A percentile compares a stretch with the other conserved stretches of the same genome.
Conservation (phyloP, 805 yeast species). For the Candida cerambycidarum region DNA sequence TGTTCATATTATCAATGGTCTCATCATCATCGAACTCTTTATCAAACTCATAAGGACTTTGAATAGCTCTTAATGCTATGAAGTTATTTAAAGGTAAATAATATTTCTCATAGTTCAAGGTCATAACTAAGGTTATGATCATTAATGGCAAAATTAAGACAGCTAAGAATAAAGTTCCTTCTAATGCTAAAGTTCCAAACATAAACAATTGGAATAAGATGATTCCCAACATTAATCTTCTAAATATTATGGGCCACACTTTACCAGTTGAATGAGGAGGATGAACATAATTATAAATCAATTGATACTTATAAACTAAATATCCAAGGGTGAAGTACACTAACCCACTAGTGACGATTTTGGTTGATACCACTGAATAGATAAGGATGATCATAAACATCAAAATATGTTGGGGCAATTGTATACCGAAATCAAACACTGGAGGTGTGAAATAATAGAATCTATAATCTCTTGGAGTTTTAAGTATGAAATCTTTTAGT, state of each 20-base stretch:
- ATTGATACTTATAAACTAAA: constrained; percentile 61
- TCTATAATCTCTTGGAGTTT: constrained; percentile 53
- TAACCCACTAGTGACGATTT: constrained; percentile 57
- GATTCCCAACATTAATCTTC: constrained; percentile 55
- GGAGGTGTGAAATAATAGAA: constrained; percentile 56
- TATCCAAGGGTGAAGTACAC: constrained; percentile 56
- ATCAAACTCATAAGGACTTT: constrained; percentile 40
- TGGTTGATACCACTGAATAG: constrained; percentile 61
- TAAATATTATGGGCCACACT: constrained; percentile 64
- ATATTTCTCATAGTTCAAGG: constrained; percentile 52
- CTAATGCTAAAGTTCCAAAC: constrained; percentile 63
- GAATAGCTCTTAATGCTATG: constrained; percentile 60
- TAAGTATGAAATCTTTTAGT: constrained; percentile 37
- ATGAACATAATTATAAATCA: constrained; percentile 60
- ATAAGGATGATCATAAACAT: constrained; percentile 58
- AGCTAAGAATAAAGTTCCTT: constrained; percentile 53
- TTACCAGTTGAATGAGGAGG: constrained; percentile 67
- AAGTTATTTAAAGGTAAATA: constrained; percentile 54
- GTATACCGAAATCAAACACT: constrained; percentile 59
- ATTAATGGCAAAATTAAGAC: constrained; percentile 50
- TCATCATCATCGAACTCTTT: constrained; percentile 42
- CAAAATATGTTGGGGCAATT: constrained; percentile 60
- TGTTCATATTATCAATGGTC: not conserved
- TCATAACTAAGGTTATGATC: constrained; percentile 43
- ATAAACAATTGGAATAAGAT: constrained; percentile 59